phyloP scores from a whole-genome alignment of 202 grass and related monocot genomes.

The Panicum virgatum region DNA sequence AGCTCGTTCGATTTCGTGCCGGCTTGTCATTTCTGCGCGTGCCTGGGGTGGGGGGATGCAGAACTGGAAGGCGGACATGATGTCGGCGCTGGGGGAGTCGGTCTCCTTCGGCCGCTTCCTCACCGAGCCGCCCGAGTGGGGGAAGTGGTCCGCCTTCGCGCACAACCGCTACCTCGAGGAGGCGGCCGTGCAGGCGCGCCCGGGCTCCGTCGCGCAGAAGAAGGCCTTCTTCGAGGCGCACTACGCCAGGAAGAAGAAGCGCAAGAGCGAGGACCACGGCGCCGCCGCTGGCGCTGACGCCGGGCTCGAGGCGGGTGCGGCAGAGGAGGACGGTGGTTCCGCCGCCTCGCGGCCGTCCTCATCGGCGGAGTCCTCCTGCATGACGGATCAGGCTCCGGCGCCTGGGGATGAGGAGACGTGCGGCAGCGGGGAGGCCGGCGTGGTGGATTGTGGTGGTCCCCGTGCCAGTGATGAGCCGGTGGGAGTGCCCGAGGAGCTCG shows the following conservation, averaged over 20 bases:
- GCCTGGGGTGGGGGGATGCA: neutral
- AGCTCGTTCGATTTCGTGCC: neutral
- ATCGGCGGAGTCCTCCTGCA: slow-evolving; percentile 25
- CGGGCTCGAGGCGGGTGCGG: neutral
- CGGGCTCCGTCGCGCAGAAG: slow-evolving; percentile 72
- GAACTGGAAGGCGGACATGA: slow-evolving; percentile 53
- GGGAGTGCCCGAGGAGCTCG: neutral
- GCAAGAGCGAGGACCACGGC: slow-evolving; percentile 33
- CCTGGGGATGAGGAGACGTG: neutral
- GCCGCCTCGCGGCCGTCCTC: neutral
- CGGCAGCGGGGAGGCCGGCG: neutral
- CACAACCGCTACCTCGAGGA: slow-evolving; percentile 77
- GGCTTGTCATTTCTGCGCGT: neutral
- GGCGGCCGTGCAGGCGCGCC: slow-evolving; percentile 53
- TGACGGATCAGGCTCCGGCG: slow-evolving; percentile 36
- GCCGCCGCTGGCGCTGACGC: neutral
- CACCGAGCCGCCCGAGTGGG: slow-evolving; percentile 74
- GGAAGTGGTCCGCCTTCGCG: slow-evolving; percentile 64
- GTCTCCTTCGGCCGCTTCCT: slow-evolving; percentile 79
- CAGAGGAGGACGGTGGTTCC: neutral
- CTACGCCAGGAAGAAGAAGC: slow-evolving; percentile 53
- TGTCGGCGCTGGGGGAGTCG: slow-evolving; percentile 73
- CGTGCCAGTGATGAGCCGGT: neutral
- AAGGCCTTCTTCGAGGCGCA: slow-evolving; percentile 78
- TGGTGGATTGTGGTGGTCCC: neutral